Evolutionary conservation across 164 flowering plant species (phyloP), one percentile per base, ranked within the genome.

Genomic region (Malania oleifera): DNA sequence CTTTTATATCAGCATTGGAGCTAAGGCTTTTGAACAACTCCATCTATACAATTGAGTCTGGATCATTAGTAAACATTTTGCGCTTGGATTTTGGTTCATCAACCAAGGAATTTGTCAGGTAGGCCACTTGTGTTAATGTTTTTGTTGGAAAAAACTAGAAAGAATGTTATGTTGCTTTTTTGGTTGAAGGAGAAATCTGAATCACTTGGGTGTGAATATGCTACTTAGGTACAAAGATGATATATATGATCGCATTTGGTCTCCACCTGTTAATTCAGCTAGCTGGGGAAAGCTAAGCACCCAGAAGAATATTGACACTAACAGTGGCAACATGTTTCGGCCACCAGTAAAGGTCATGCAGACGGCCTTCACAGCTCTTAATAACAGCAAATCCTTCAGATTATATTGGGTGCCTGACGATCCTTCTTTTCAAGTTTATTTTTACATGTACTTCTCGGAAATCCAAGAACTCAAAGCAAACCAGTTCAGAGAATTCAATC

Each of bases 1-100:
- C 72, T 17, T 72, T 68, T 38, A 67, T 72, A 6, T 68, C 76
- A 5, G 47, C 62, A 22, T 41, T 70, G 28, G 67, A 66, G 38
- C 51, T 57, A 0, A 20, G 70, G 34, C 57, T 24, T 5, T 22
- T 57, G 8, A 22, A 40, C 0, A 14, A 52, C 41, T 29, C 53
- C 2, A 47, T n/a, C 3, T 61, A 60, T 43, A 1, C 7, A 18
- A 59, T 37, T 34, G 12, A 28, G 15, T 39, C 10, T 14, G 51
- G 31, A n/a, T 50, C 61, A 3, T 37, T 69, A n/a, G 0, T 2
- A 5, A 37, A 47, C 48, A 20, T 1, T 23, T 3, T n/a, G 2
- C 22, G 73, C 5, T 46, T 1, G 31, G 60, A 65, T 10, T 3
- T 52, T 12, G 71, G 67, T 14, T 34, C 52, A 18, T 17, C 46